Conservation (phyloP, 2,329 filamentous ascomycete genomes). For the Colletotrichum phormii region DNA sequence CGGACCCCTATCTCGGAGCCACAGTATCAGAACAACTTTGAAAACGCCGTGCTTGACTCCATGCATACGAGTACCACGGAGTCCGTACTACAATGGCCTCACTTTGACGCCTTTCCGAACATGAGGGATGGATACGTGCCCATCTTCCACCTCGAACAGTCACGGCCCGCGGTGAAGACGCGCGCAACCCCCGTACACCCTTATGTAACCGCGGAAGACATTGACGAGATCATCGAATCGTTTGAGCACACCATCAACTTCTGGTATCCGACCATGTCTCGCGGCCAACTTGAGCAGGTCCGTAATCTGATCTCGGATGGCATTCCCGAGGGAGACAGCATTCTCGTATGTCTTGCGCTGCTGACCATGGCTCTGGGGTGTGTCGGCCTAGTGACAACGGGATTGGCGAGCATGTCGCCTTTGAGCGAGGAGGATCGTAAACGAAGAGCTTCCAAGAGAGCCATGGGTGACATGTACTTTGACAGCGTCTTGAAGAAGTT, state of each 20-base stretch:
- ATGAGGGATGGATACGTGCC: conserved; percentile 56
- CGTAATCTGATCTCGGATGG: conserved; percentile 47
- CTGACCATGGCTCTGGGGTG: conserved; percentile 61
- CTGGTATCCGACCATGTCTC: conserved; percentile 64
- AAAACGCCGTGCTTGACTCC: conserved; percentile 61
- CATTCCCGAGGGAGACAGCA: conserved; percentile 50
- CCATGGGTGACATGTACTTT: conserved; percentile 57
- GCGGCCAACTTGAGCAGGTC: conserved; percentile 48
- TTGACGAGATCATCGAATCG: conserved; percentile 53
- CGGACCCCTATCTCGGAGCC: conserved; percentile 40
- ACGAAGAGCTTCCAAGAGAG: conserved; percentile 45
- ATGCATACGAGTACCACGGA: conserved; percentile 64
- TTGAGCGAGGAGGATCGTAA: conserved; percentile 44
- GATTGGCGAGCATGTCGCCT: conserved; percentile 38
- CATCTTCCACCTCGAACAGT: conserved; percentile 61
- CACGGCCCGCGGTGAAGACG: conserved; percentile 49
- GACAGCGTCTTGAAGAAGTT: conserved; percentile 59
- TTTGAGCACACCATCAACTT: conserved; percentile 63
- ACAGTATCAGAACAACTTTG: conserved; percentile 45
- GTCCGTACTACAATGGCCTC: conserved; percentile 62
- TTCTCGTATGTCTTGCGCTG: conserved; percentile 55
- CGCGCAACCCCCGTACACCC: conserved; percentile 52
- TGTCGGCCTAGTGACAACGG: conserved; percentile 53
- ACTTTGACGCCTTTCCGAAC: conserved; percentile 58
- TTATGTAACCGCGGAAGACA: conserved; percentile 54